Conservation (phyloP, 768 basidiomycete species). For the Kondoa subrosea region DNA sequence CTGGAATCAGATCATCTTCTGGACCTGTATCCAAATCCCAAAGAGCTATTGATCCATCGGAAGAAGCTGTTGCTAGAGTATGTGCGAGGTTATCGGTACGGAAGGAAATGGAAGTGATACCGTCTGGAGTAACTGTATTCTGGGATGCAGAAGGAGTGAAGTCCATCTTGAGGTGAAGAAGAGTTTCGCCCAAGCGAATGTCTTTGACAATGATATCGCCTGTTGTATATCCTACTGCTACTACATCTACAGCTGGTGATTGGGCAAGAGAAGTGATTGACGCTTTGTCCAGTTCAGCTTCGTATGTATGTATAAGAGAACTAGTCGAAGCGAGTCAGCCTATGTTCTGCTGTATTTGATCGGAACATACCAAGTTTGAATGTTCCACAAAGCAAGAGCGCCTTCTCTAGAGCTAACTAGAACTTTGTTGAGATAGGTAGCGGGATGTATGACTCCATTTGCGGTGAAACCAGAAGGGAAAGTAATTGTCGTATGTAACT, state of each 20-base stretch:
- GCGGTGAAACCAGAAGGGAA: slow-evolving; percentile 76
- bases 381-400: slow-evolving; percentile 80
- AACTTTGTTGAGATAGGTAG: slow-evolving; percentile 92
- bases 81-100: slow-evolving; percentile 48
- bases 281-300: slow-evolving; percentile 28
- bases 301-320: slow-evolving; percentile 58
- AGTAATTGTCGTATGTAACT: slow-evolving; percentile 48
- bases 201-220: slow-evolving; percentile 82
- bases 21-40: slow-evolving; percentile 78
- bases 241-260: slow-evolving; percentile 87
- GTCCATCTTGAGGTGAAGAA: slow-evolving; percentile 81
- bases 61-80: slow-evolving; percentile 70
- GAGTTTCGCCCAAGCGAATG: slow-evolving; percentile 67
- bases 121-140: background rate
- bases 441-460: slow-evolving; percentile 70
- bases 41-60: slow-evolving; percentile 70
- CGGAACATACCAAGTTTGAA: slow-evolving; percentile 51
- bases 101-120: slow-evolving; percentile 5
- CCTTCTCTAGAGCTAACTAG: slow-evolving; percentile 69
- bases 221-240: slow-evolving; percentile 77
- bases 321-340: slow-evolving; percentile 34
- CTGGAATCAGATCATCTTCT: slow-evolving; percentile 57
- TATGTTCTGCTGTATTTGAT: background rate
- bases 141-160: background rate
- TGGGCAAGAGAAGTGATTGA: slow-evolving; percentile 66